These are phyloP conservation scores for Leccinum arenicola DNA, from an alignment of 768 basidiomycete species.

Conservation along the genomic window DNA sequence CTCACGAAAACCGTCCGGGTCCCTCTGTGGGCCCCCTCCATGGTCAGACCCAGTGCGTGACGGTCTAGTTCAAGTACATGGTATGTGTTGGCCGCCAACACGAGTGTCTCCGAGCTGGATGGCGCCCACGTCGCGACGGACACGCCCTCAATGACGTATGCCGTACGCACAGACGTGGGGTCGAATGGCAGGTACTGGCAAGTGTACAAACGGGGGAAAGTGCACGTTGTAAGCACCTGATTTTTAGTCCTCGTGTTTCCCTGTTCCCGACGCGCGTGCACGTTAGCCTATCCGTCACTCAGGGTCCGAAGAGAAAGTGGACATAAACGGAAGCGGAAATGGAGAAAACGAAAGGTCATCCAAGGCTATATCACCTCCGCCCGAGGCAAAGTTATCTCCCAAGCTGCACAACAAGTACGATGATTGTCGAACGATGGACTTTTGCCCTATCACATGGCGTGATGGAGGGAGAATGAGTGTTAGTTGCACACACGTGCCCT, in stretches of 20 bases:
- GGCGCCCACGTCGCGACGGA: conserved; percentile 51
- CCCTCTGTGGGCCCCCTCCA: too few species aligned
- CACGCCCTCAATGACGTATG: conserved; percentile 39
- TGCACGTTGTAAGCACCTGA: conserved; percentile 55
- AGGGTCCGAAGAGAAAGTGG: neutral
- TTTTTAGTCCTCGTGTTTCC: neutral
- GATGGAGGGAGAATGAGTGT: conserved; percentile 37
- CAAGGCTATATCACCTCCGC: neutral
- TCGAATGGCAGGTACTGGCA: conserved; percentile 42
- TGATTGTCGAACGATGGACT: conserved; percentile 43
- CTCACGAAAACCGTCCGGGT: too few species aligned
- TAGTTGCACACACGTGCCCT: too few species aligned
- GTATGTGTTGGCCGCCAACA: conserved; percentile 52
- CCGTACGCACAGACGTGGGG: conserved; percentile 37
- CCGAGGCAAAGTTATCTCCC: conserved; percentile 19
- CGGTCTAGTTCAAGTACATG: conserved; percentile 36
- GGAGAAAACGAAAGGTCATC: neutral
- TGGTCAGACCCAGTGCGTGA: conserved; percentile 12
- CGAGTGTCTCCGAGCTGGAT: conserved; percentile 37
- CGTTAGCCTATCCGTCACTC: conserved; percentile 44
- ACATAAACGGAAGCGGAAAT: neutral
- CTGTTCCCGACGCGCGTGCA: neutral
- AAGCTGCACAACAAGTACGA: conserved; percentile 32
- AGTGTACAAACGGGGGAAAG: conserved; percentile 50
- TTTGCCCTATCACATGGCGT: conserved; percentile 68